Base-by-base conservation (phyloP, 495 filamentous ascomycete species). In the Trichocladium uniseriatum region DNA sequence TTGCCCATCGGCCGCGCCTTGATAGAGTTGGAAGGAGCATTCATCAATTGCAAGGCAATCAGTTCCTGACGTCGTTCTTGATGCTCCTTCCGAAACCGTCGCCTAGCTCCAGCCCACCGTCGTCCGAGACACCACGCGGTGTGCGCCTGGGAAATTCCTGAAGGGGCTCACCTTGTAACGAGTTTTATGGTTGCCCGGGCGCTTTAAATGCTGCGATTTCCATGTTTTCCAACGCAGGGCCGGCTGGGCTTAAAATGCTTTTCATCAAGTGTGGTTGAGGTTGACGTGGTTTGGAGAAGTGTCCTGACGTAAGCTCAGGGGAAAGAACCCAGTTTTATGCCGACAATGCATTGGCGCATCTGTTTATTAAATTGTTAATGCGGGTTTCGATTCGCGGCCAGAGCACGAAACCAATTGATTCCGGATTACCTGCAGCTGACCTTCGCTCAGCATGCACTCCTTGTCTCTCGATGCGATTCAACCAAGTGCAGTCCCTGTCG, bases 351-450 rank as follows among this genome's bases (percentile, higher is more conserved):
- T 14, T 28, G 21, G 32, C 35, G 45, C 45, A 38, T 28, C 31
- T 47, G 21, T 47, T 38, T 7, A 10, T 20, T 8, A 42, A 42
- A 50, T 32, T 31, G 27, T 41, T 21, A 41, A 32, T 39, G 45
- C 28, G 46, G 43, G 20, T 41, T 47, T 40, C 51, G 36, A 47
- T 53, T 51, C 32, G 45, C 24, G 32, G 50, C 20, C 42, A 38
- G 22, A 43, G 16, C 22, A 27, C 38, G 19, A 24, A 21, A 11
- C 14, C 45, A 41, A 16, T 45, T 52, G 43, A 50, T 54, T 55
- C 37, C 43, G 29, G 31, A 64, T 60, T 60, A 52, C 53, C 44
- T 62, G 59, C 59, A 65, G 57, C 49, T 52, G 52, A 44, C 54
- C 56, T 62, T 49, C 31, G 31, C 11, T 5, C 31, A 32, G 11